Evolutionary conservation across 2,329 filamentous ascomycete species (phyloP).

Genomic region (Fusarium xyrophilum): DNA sequence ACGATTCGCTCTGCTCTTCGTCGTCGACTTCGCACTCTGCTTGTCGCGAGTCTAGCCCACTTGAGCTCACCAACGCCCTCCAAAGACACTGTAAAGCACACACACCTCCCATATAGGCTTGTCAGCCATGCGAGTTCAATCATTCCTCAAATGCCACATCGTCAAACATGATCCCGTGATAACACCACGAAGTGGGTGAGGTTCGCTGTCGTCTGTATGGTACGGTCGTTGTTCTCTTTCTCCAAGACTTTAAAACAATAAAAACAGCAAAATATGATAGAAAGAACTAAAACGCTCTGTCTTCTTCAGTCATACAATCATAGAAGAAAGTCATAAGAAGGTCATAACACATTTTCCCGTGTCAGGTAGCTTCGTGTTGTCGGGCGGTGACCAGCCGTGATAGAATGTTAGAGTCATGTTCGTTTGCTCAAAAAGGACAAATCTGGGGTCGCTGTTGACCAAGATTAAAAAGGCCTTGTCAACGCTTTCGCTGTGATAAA

Average conservation of each 20-base stretch:
- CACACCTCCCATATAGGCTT: constrained; percentile 39
- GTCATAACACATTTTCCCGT: constrained; percentile 48
- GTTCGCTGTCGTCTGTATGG: constrained; percentile 38
- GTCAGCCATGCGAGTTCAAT: constrained; percentile 40
- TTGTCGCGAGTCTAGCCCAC: constrained; percentile 41
- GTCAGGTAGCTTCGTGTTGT: constrained; percentile 44
- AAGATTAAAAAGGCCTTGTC: constrained; percentile 48
- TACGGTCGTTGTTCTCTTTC: constrained; percentile 28
- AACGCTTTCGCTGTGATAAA: constrained; percentile 56
- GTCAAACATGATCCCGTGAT: constrained; percentile 45
- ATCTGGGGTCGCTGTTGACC: constrained; percentile 41
- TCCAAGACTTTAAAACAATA: constrained; percentile 21
- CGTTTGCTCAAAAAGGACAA: constrained; percentile 40
- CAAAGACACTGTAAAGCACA: constrained; percentile 33
- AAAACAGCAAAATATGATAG: constrained; percentile 37
- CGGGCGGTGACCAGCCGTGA: constrained; percentile 46
- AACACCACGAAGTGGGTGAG: constrained; percentile 34
- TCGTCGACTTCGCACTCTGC: constrained; percentile 18
- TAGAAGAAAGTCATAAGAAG: constrained; percentile 50
- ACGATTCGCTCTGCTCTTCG: constrained; percentile 38
- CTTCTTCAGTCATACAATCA: constrained; percentile 54
- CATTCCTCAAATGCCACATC: constrained; percentile 43
- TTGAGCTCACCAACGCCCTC: constrained; percentile 44
- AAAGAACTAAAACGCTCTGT: constrained; percentile 42
- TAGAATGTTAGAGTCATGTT: constrained; percentile 42